Conservation (phyloP, 1,139 yeast genomes). For the Saccharomyces hybrid region DNA sequence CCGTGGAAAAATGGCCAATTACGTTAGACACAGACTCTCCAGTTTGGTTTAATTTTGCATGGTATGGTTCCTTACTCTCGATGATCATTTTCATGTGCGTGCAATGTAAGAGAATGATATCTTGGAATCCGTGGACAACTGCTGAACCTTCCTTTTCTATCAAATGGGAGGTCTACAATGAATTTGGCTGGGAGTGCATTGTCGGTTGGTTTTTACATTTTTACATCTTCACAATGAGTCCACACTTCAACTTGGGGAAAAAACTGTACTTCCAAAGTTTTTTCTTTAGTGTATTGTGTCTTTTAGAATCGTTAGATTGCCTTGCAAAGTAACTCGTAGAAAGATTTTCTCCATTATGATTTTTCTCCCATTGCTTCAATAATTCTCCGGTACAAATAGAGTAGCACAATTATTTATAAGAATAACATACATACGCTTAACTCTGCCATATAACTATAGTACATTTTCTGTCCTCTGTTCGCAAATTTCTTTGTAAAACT, state of each 20-base stretch:
- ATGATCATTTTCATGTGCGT: background rate
- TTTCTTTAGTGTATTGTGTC: conserved; percentile 49
- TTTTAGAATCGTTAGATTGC: conserved; percentile 15
- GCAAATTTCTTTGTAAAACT: background rate
- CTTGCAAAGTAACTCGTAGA: conserved; percentile 1
- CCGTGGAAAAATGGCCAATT: conserved; percentile 19
- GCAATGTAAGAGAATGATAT: conserved; percentile 4
- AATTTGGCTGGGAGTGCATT: conserved; percentile 38
- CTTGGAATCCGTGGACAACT: conserved; percentile 20
- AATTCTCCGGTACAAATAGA: conserved; percentile 6
- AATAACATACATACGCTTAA: background rate
- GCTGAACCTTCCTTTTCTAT: background rate
- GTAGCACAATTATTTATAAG: background rate
- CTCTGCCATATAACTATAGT: background rate
- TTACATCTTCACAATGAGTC: conserved; percentile 47
- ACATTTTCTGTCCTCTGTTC: background rate
- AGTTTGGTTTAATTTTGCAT: background rate
- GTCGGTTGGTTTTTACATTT: conserved; percentile 55
- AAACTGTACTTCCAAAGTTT: conserved; percentile 52
- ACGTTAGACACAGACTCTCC: background rate
- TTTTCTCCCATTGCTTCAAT: background rate
- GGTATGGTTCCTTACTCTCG: background rate
- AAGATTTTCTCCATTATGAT: conserved; percentile 7
- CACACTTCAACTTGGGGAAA: conserved; percentile 41
- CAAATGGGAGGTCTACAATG: conserved; percentile 11